Evolutionary conservation across 495 filamentous ascomycete genomes (phyloP).

Genomic region (Amphirosellinia nigrospora): DNA sequence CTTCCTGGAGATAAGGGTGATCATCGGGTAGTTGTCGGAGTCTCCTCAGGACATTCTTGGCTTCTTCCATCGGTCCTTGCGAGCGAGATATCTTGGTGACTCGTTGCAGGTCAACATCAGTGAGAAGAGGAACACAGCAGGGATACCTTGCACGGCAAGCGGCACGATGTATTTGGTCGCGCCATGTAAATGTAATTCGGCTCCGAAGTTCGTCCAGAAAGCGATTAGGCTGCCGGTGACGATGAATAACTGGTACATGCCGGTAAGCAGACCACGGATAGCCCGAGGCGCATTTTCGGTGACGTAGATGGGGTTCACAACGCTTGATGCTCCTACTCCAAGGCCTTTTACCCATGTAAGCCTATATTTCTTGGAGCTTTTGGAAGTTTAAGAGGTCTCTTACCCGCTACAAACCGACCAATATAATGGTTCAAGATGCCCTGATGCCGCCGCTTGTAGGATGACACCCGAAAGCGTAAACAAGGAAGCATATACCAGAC

Average conservation of each 20-base stretch:
- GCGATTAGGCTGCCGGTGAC: conserved; percentile 69
- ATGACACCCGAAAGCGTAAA: conserved; percentile 49
- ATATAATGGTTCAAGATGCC: conserved; percentile 63
- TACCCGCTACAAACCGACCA: conserved; percentile 69
- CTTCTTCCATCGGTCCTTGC: conserved; percentile 71
- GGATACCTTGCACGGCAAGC: conserved; percentile 69
- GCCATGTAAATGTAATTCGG: conserved; percentile 58
- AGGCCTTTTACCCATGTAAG: conserved; percentile 45
- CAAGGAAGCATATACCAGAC: conserved; percentile 45
- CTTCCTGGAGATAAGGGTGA: conserved; percentile 69
- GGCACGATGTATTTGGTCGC: conserved; percentile 69
- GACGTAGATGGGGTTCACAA: conserved; percentile 64
- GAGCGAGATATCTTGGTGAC: conserved; percentile 73
- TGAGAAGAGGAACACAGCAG: conserved; percentile 62
- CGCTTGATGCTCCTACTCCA: conserved; percentile 65
- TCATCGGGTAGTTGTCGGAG: conserved; percentile 61
- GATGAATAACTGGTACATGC: conserved; percentile 74
- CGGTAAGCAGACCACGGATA: conserved; percentile 72
- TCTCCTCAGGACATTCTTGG: conserved; percentile 58
- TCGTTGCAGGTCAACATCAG: conserved; percentile 69
- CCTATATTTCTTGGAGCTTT: background rate
- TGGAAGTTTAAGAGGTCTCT: background rate
- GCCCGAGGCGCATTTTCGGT: conserved; percentile 73
- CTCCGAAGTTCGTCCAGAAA: conserved; percentile 67
- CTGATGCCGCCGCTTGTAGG: conserved; percentile 48